Evolutionary conservation across 2,329 filamentous ascomycete genomes (phyloP), one percentile per base, ranked within the genome.

Genomic region (Colletotrichum zoysiae): DNA sequence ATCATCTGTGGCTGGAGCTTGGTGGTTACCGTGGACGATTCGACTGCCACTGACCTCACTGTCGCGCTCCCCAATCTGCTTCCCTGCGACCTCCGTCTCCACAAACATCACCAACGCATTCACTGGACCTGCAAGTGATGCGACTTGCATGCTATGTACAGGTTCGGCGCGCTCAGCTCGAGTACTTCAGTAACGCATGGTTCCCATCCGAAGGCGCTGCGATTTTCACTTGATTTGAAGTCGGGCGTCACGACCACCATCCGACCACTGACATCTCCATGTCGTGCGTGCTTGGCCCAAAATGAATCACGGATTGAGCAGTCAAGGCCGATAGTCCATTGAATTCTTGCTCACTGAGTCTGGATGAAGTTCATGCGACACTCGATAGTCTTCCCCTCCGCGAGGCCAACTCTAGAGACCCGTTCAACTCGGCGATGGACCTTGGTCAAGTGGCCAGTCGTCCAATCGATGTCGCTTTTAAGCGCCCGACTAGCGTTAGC

Each of bases 401-500:
- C 57, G 44, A 71, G 70, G 70, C 68, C 71, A 65, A 42, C n/a
- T 44, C 50, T 4, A 61, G 46, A 55, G 70, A 51, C 57, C 61
- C 38, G 20, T 66, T 58, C 16, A 14, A 58, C 50, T 53, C 30
- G 55, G 42, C 23, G 30, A 53, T 40, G 35, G 56, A 63, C 38
- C 55, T 65, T 30, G 57, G 55, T 67, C 59, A 18, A 73, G 40
- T 70, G 70, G 61, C 44, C 56, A 38, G 67, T 44, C 60, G 51
- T 62, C 71, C 72, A 74, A 73, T 73, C 51, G 33, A 61, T 33
- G 42, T 53, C 51, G 16, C 60, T 51, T 53, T 73, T 78, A 78
- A 77, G 75, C 76, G 76, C 76, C 76, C 63, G 61, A 48, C 51
- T 65, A 63, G 65, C 44, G 71, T 57, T 30, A 64, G 66, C 20